Evolutionary conservation across 1,139 yeast genomes (phyloP).

Genomic region (Barnettozyma hawaiiensis): DNA sequence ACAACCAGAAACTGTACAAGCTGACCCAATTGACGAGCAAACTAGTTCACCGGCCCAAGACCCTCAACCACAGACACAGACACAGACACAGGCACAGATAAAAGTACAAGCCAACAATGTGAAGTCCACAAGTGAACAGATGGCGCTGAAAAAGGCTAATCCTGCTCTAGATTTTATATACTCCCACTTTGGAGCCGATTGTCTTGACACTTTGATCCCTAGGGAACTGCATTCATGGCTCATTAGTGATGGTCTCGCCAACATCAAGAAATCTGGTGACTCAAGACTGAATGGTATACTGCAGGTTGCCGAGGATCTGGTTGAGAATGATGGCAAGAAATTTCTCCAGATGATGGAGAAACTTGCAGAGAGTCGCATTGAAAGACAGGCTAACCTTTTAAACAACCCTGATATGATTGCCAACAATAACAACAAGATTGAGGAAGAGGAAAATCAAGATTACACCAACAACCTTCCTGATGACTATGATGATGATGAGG

Average conservation of each 20-base stretch:
- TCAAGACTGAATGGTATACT: constrained; percentile 35
- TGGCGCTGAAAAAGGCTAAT: neutral
- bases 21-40: neutral
- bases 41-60: neutral
- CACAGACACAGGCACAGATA: neutral
- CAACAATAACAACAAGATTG: constrained; percentile 29
- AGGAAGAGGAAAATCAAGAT: constrained; percentile 33
- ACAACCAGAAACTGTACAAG: neutral
- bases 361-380: constrained; percentile 41
- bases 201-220: neutral
- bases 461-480: constrained; percentile 28
- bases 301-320: constrained; percentile 70
- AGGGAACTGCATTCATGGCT: constrained; percentile 5
- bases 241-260: constrained; percentile 7
- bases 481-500: constrained; percentile 15
- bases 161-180: constrained; percentile 2
- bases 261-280: constrained; percentile 6
- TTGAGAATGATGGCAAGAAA: constrained; percentile 67
- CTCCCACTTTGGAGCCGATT: constrained; percentile 2
- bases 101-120: neutral
- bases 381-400: constrained; percentile 19
- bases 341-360: constrained; percentile 77
- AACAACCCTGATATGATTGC: constrained; percentile 26
- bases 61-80: neutral
- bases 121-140: neutral